These are phyloP conservation scores for Erodium maritimum DNA, from an alignment of 345 rosid species.

Conservation along the genomic window DNA sequence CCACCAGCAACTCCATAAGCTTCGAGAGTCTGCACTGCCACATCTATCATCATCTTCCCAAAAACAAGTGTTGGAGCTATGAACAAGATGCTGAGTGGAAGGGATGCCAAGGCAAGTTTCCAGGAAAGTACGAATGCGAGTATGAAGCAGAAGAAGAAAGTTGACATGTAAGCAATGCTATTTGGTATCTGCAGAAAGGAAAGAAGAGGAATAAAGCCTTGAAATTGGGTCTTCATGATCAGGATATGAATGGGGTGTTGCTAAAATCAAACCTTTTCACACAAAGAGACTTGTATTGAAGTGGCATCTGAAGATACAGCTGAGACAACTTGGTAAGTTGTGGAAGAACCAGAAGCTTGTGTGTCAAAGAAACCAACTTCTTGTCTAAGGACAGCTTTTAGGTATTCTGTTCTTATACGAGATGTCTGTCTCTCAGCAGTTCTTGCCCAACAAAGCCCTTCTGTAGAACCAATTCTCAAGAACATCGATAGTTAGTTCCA, in stretches of 20 bases:
- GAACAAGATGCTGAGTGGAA: slow-evolving; percentile 46
- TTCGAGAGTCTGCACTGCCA: slow-evolving; percentile 44
- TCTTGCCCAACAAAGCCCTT: slow-evolving; percentile 65
- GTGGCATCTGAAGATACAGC: slow-evolving; percentile 53
- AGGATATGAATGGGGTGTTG: background rate
- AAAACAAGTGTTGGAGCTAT: slow-evolving; percentile 43
- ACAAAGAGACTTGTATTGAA: slow-evolving; percentile 54
- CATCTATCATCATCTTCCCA: slow-evolving; percentile 58
- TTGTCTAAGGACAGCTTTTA: slow-evolving; percentile 58
- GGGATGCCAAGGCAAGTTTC: slow-evolving; percentile 44
- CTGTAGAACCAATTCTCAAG: slow-evolving; percentile 19
- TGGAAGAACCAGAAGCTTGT: slow-evolving; percentile 48
- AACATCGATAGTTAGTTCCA: background rate
- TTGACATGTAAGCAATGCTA: slow-evolving; percentile 38
- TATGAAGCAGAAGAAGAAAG: slow-evolving; percentile 43
- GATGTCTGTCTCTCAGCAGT: slow-evolving; percentile 66
- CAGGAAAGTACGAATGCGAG: slow-evolving; percentile 41
- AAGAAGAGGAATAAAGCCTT: background rate
- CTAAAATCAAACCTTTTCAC: slow-evolving; percentile 35
- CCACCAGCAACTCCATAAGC: slow-evolving; percentile 56
- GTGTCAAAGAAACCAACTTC: slow-evolving; percentile 58
- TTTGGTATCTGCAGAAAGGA: slow-evolving; percentile 40
- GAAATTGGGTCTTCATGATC: background rate
- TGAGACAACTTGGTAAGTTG: slow-evolving; percentile 46
- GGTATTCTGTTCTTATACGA: slow-evolving; percentile 41